Evolutionary conservation across 495 filamentous ascomycete genomes (phyloP), one percentile per base, ranked within the genome.

Genomic region (Halenospora varia): DNA sequence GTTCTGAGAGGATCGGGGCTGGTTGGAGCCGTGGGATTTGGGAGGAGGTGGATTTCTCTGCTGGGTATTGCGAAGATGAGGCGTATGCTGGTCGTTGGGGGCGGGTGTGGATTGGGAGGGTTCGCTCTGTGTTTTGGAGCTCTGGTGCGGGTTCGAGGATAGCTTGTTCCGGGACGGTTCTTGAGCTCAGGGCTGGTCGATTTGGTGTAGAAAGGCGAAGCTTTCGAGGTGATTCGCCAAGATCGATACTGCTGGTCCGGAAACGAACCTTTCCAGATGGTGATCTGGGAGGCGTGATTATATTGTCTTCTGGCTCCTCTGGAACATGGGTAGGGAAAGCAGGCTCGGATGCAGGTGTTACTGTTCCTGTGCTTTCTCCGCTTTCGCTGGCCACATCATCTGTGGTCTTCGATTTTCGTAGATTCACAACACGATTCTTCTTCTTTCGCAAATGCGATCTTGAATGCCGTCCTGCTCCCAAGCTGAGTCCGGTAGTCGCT

Each of bases 381-480:
- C 57, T 57, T 29, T 81, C 77, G 49, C 74, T 79, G 46, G 60
- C 64, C 39, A 62, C 42, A 51, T 64, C 65, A 19, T 60, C 62
- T 35, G 62, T 56, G 4, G 61, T 58, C 44, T 64, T 64, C 18
- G 59, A 35, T 57, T 81, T 82, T 4, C 92, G 87, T 44, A 98
- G 72, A 68, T 97, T 92, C 56, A 98, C 90, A 25, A 98, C 89
- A n/a, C 94, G 82, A 58, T 84, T 92, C 81, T 96, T 97, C 70
- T 90, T 88, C 68, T 87, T 92, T 25, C 89, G 81, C 24, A 81
- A 81, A 41, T 76, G 75, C 23, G 79, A 72, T 68, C 88, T 86
- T 8, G 84, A 80, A 62, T 87, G 81, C 35, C 83, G 78, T 26
- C 81, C 81, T 13, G 83, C 75, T 1, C 85, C 87, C 39, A 89